A percentile compares a stretch with the other conserved stretches of the same genome.
phyloP scores from a whole-genome alignment of 805 yeast species.

The Candida insectorum region DNA sequence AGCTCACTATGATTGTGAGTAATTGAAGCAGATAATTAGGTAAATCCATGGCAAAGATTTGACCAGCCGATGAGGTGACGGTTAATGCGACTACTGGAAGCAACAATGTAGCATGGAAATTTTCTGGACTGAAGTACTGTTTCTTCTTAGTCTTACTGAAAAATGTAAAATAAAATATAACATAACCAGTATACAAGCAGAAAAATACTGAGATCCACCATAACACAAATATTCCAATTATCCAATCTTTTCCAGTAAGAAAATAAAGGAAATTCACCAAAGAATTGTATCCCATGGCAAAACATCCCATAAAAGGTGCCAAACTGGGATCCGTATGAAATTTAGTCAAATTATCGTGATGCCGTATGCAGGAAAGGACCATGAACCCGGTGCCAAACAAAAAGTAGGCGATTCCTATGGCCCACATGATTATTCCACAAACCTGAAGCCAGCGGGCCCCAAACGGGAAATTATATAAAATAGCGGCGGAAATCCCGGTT shows the following conservation, averaged over 20 bases:
- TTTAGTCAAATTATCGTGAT: constrained; percentile 18
- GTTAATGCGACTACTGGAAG: constrained; percentile 79
- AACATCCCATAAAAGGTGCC: constrained; percentile 71
- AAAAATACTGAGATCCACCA: constrained; percentile 71
- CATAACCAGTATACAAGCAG: constrained; percentile 59
- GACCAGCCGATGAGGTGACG: constrained; percentile 73
- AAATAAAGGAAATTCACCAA: constrained; percentile 54
- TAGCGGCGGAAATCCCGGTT: constrained; percentile 64
- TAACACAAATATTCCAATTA: constrained; percentile 44
- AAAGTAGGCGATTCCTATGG: constrained; percentile 49
- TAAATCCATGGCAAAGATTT: constrained; percentile 43
- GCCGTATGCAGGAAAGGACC: constrained; percentile 34
- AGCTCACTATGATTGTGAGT: constrained; percentile 51
- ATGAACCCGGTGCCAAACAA: constrained; percentile 41
- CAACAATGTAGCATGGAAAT: constrained; percentile 55
- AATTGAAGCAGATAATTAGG: constrained; percentile 43
- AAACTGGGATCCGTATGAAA: constrained; percentile 35
- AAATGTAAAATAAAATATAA: constrained; percentile 51
- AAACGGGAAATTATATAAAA: constrained; percentile 66
- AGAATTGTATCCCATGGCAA: constrained; percentile 76
- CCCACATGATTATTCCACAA: constrained; percentile 63
- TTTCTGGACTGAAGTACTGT: constrained; percentile 18
- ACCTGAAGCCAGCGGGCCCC: constrained; percentile 54
- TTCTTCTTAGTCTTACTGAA: constrained; percentile 30
- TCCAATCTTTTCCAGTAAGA: constrained; percentile 42